Conservation (phyloP, 768 basidiomycete species). For the Xerocomellus chrysenteron region DNA sequence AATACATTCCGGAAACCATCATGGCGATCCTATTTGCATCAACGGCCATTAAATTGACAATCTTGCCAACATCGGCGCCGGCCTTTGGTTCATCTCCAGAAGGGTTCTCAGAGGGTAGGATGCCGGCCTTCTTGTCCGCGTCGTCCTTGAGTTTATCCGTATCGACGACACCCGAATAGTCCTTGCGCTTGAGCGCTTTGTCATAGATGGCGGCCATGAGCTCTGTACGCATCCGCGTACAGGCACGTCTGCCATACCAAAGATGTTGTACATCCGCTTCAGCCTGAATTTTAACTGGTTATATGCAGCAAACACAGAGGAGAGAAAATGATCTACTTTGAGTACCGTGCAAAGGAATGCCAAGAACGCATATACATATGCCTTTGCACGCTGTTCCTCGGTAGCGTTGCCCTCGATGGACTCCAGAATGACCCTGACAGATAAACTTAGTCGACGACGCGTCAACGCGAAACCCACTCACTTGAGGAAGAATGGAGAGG, state of each 20-base stretch:
- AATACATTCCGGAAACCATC: conserved; percentile 56
- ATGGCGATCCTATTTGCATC: conserved; percentile 65
- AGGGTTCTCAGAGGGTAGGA: conserved; percentile 24
- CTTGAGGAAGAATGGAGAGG: conserved; percentile 85
- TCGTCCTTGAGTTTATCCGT: conserved; percentile 39
- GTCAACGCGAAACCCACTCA: conserved; percentile 23
- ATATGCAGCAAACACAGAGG: background rate
- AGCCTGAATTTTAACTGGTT: conserved; percentile 33
- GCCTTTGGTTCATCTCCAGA: conserved; percentile 54
- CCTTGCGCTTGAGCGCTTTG: conserved; percentile 80
- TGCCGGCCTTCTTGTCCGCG: conserved; percentile 22
- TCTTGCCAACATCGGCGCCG: conserved; percentile 86
- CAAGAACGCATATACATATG: conserved; percentile 78
- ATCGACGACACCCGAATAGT: conserved; percentile 75
- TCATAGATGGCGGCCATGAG: conserved; percentile 87
- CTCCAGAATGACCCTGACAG: conserved; percentile 56
- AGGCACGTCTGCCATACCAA: conserved; percentile 78
- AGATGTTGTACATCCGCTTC: conserved; percentile 73
- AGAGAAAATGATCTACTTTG: conserved; percentile 15
- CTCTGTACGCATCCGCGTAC: conserved; percentile 69
- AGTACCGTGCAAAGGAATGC: conserved; percentile 58
- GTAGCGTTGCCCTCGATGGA: conserved; percentile 46
- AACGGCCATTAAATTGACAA: conserved; percentile 85
- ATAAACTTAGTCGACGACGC: background rate
- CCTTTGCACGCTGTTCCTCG: conserved; percentile 51